Percentiles rank a stretch among this genome's conserved stretches.
Evolutionary conservation across 1,284 basidiomycete species (phyloP).

Genomic region (Microbotryum saponariae): DNA sequence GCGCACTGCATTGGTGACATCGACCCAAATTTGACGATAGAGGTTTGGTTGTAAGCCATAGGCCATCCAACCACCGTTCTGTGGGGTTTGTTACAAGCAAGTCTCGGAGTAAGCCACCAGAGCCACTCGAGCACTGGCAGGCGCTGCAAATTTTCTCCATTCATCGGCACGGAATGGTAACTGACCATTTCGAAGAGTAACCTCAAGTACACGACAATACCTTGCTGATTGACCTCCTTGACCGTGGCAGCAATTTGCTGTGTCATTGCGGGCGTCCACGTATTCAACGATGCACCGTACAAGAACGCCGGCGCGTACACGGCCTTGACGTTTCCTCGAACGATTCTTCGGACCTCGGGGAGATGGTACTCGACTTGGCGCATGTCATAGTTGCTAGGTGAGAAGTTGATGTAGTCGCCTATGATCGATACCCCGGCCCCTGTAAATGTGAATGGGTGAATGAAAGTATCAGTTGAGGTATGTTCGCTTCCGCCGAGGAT

Average conservation of each 20-base stretch:
- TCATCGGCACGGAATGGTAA: neutral
- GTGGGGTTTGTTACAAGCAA: neutral
- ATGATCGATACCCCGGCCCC: conserved; percentile 18
- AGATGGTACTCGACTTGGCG: conserved; percentile 30
- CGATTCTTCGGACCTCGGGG: conserved; percentile 15
- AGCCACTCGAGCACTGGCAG: neutral
- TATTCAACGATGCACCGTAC: conserved; percentile 22
- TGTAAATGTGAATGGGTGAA: neutral
- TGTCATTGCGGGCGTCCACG: conserved; percentile 34
- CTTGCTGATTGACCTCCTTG: conserved; percentile 17
- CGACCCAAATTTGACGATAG: conserved; percentile 19
- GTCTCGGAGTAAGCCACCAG: no score
- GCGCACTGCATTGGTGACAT: conserved; percentile 23
- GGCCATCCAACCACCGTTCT: conserved; percentile 36
- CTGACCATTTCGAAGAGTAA: conserved; percentile 36
- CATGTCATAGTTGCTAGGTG: conserved; percentile 11
- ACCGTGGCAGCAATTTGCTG: conserved; percentile 17
- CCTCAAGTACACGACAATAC: conserved; percentile 33
- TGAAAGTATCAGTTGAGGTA: neutral
- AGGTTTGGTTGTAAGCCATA: conserved; percentile 29
- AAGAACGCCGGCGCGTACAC: conserved; percentile 34
- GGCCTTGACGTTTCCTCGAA: conserved; percentile 10
- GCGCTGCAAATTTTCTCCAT: neutral
- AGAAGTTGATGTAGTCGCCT: conserved; percentile 34
- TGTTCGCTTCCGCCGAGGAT: neutral